Evolutionary conservation across 495 filamentous ascomycete species (phyloP).

Genomic region (Aspergillus affinis): DNA sequence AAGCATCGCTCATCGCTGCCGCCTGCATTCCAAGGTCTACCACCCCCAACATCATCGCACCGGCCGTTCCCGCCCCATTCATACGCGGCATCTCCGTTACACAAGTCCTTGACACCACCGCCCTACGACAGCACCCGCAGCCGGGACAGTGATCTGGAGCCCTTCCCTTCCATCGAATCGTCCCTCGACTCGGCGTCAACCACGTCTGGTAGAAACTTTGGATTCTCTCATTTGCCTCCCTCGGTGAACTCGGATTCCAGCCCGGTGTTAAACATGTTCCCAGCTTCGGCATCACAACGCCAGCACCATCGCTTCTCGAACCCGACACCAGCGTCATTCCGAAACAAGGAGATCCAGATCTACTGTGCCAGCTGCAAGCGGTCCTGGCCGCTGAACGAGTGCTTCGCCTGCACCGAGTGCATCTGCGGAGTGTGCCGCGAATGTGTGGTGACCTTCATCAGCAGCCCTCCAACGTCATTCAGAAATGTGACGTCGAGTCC

Average conservation of each 20-base stretch:
- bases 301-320: constrained; percentile 51
- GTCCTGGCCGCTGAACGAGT: constrained; percentile 69
- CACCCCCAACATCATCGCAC: constrained; percentile 47
- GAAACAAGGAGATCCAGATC: constrained; percentile 67
- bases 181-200: constrained; percentile 56
- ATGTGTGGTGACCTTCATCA: constrained; percentile 77
- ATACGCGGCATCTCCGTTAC: constrained; percentile 83
- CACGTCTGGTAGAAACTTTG: constrained; percentile 62
- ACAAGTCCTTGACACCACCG: constrained; percentile 79
- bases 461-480: constrained; percentile 42
- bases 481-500: constrained; percentile 42
- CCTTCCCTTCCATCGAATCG: constrained; percentile 83
- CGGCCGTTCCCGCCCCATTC: constrained; percentile 60
- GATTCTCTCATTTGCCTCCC: constrained; percentile 52
- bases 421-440: constrained; percentile 87
- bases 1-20: constrained; percentile 77
- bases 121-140: constrained; percentile 61
- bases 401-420: constrained; percentile 90
- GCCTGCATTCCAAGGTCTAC: constrained; percentile 53
- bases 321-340: constrained; percentile 44
- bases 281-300: constrained; percentile 40
- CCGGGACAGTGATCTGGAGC: constrained; percentile 61
- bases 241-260: constrained; percentile 50
- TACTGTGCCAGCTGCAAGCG: constrained; percentile 84
- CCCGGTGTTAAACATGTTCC: constrained; percentile 43